Percentiles rank a stretch among this genome's conserved stretches.
phyloP scores from a whole-genome alignment of 169 alveolate genomes.

The Ichthyophthirius multifiliis region DNA sequence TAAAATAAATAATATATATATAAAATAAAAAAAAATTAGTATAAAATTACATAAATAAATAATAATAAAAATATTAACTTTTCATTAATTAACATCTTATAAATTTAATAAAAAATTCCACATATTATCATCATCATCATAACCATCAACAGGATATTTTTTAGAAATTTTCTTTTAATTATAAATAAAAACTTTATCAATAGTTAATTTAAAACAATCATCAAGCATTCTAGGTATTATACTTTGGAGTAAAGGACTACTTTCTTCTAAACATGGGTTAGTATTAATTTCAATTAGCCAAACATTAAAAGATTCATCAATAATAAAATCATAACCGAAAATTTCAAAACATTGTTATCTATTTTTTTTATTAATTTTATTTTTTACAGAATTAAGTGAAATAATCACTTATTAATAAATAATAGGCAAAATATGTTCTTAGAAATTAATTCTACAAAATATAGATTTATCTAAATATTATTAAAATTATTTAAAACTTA shows the following conservation, averaged over 20 bases:
- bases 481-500: constrained; percentile 51
- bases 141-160: constrained; percentile 47
- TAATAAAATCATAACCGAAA: constrained; percentile 77
- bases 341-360: constrained; percentile 59
- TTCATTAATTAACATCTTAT: too few relatives aligned
- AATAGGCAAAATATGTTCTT: background rate
- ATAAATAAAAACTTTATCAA: too few relatives aligned
- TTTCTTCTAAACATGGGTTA: constrained; percentile 78
- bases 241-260: constrained; percentile 52
- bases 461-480: constrained; percentile 31
- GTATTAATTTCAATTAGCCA: constrained; percentile 81
- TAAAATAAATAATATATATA: too few relatives aligned
- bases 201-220: constrained; percentile 58
- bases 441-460: background rate
- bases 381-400: constrained; percentile 6
- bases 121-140: constrained; percentile 55
- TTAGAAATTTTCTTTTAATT: too few relatives aligned
- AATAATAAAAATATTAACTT: too few relatives aligned
- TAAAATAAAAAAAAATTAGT: too few relatives aligned
- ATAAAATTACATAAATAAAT: too few relatives aligned
- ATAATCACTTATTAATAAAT: constrained; percentile 11
- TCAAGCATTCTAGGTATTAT: constrained; percentile 72
- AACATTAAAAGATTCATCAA: constrained; percentile 59
- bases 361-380: constrained; percentile 12
- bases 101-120: constrained; percentile 52